A percentile compares a stretch with the other conserved stretches of the same genome.
phyloP scores from a whole-genome alignment of 1,284 basidiomycete species.

The Sanghuangporus baumii region DNA sequence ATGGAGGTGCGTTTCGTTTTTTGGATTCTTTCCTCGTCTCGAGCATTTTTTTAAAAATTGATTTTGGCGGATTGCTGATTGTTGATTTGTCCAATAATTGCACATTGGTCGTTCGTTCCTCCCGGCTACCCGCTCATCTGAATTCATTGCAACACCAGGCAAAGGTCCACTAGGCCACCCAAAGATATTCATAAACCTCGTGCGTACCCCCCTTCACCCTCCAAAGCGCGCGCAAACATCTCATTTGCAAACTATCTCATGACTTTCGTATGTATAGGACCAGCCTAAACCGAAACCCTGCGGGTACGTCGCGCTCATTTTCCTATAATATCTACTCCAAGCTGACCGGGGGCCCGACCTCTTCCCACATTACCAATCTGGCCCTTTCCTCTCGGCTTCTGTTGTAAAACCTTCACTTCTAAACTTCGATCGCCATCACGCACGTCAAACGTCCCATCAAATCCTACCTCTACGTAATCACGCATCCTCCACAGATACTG shows the following conservation, averaged over 20 bases:
- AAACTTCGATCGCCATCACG: neutral
- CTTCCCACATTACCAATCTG: conserved; percentile 17
- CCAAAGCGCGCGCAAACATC: conserved; percentile 3
- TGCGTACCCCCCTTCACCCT: conserved; percentile 31
- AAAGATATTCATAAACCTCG: conserved; percentile 94
- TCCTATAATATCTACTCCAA: conserved; percentile 19
- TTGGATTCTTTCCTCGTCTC: conserved; percentile 2
- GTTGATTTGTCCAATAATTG: neutral
- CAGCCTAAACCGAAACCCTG: conserved; percentile 71
- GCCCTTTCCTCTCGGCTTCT: conserved; percentile 19
- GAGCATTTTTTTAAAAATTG: neutral
- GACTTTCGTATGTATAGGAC: conserved; percentile 42
- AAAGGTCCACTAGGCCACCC: conserved; percentile 96
- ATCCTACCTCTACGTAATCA: neutral
- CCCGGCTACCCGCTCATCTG: no score
- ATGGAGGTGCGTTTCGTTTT: conserved; percentile 70
- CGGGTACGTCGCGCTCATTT: conserved; percentile 48
- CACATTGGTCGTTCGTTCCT: no score
- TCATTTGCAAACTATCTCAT: conserved; percentile 14
- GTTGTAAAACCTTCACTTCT: neutral
- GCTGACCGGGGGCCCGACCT: conserved; percentile 6
- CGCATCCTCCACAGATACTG: conserved; percentile 57
- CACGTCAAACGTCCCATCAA: neutral
- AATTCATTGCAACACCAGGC: conserved; percentile 43
- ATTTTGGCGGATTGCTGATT: neutral